Evolutionary conservation across 768 basidiomycete genomes (phyloP).

Genomic region (Auricularia sp.): DNA sequence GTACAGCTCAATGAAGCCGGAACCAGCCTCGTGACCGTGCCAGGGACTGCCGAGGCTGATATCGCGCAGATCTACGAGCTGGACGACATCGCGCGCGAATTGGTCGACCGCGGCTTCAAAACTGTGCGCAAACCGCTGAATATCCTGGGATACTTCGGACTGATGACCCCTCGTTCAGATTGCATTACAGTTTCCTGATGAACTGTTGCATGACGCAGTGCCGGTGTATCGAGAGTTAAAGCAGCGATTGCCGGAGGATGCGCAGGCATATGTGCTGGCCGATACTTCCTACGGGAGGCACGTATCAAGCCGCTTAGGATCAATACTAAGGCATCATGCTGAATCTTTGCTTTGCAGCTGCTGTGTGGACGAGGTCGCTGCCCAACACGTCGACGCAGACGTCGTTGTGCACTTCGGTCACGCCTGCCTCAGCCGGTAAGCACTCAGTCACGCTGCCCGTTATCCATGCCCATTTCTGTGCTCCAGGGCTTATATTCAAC

Average conservation of each 20-base stretch:
- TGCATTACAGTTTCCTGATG: slow-evolving; percentile 93
- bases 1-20: slow-evolving; percentile 38
- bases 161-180: slow-evolving; percentile 35
- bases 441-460: too few species aligned
- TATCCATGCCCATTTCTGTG: too few species aligned
- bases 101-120: slow-evolving; percentile 54
- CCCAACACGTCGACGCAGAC: slow-evolving; percentile 88
- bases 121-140: slow-evolving; percentile 38
- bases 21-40: slow-evolving; percentile 23
- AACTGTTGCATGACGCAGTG: slow-evolving; percentile 78
- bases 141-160: not conserved
- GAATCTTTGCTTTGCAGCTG: slow-evolving; percentile 44
- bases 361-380: slow-evolving; percentile 93
- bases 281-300: slow-evolving; percentile 97
- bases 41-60: slow-evolving; percentile 21
- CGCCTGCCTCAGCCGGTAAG: slow-evolving; percentile 84
- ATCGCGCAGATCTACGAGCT: slow-evolving; percentile 39
- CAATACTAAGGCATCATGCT: too few species aligned
- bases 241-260: slow-evolving; percentile 28
- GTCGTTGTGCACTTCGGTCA: slow-evolving; percentile 92
- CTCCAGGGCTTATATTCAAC: too few species aligned
- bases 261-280: slow-evolving; percentile 78
- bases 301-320: slow-evolving; percentile 12
- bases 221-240: slow-evolving; percentile 68
- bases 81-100: slow-evolving; percentile 63